Conservation (phyloP, 495 filamentous ascomycete species). For the Aspergillus baeticus region DNA sequence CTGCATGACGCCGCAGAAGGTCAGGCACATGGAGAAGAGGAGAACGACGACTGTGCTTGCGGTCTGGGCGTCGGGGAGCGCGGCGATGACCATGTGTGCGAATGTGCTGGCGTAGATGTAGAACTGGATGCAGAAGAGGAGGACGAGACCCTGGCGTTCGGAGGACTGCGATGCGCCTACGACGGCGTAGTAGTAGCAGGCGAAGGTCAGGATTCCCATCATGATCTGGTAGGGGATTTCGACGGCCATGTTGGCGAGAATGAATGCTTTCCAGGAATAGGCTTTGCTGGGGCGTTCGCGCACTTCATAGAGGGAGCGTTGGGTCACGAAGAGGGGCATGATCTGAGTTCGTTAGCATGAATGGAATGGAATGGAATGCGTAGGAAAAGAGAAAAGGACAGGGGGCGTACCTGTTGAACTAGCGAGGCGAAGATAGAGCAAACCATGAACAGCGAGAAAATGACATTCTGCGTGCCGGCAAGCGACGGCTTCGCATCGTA, state of each 20-base stretch:
- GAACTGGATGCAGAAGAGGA: conserved; percentile 50
- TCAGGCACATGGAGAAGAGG: conserved; percentile 52
- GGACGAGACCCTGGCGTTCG: conserved; percentile 47
- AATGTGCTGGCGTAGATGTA: conserved; percentile 44
- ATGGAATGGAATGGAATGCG: background rate
- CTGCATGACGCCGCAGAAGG: conserved; percentile 61
- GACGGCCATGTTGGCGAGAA: conserved; percentile 46
- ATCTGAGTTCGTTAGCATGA: conserved; percentile 27
- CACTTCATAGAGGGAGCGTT: conserved; percentile 49
- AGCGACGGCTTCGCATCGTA: conserved; percentile 59
- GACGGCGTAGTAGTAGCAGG: conserved; percentile 50
- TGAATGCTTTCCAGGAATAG: conserved; percentile 55
- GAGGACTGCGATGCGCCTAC: conserved; percentile 35
- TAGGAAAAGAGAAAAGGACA: background rate
- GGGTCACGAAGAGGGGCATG: conserved; percentile 48
- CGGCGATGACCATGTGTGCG: conserved; percentile 55
- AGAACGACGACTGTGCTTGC: conserved; percentile 54
- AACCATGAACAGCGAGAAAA: conserved; percentile 81
- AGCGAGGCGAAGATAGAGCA: conserved; percentile 71
- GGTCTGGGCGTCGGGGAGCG: conserved; percentile 42
- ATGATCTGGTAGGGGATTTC: conserved; percentile 50
- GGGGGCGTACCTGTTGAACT: conserved; percentile 40
- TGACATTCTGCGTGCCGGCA: conserved; percentile 71
- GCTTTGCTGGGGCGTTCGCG: conserved; percentile 47
- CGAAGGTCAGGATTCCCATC: conserved; percentile 42